Evolutionary conservation across 2,329 filamentous ascomycete genomes (phyloP).

Genomic region (Geoglossum cookeanum): DNA sequence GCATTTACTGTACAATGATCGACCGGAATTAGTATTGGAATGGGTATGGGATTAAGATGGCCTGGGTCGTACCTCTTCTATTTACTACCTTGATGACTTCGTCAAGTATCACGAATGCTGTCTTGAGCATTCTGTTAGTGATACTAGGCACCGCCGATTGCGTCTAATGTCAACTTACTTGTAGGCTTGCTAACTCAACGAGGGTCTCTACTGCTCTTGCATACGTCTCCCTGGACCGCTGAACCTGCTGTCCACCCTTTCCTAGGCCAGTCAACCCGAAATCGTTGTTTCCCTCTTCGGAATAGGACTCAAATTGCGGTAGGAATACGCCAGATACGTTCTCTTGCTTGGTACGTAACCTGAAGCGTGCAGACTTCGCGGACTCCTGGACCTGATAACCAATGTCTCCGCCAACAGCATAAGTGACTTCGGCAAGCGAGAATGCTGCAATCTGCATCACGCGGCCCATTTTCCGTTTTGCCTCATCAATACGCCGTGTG

Average conservation of each 20-base stretch:
- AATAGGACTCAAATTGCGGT: constrained; percentile 81
- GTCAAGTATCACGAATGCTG: constrained; percentile 91
- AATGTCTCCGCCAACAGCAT: constrained; percentile 88
- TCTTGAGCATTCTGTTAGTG: constrained; percentile 28
- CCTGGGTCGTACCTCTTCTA: constrained; percentile 45
- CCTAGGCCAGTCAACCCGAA: constrained; percentile 91
- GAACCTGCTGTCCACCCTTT: constrained; percentile 93
- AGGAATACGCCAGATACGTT: constrained; percentile 95
- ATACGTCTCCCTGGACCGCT: constrained; percentile 89
- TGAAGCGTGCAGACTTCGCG: constrained; percentile 79
- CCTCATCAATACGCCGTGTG: constrained; percentile 90
- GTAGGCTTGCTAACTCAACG: constrained; percentile 83
- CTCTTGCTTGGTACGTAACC: constrained; percentile 87
- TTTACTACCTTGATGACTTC: constrained; percentile 99
- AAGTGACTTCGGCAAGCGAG: constrained; percentile 91
- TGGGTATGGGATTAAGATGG: constrained; percentile 11
- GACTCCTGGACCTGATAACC: constrained; percentile 96
- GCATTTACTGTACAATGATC: constrained; percentile 50
- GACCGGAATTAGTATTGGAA: not conserved
- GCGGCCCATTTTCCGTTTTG: constrained; percentile 96
- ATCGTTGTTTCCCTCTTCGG: constrained; percentile 77
- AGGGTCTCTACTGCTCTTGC: constrained; percentile 87
- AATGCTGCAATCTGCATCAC: constrained; percentile 99
- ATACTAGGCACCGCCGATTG: constrained; percentile 7
- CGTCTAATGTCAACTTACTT: constrained; percentile 28